Evolutionary conservation across 192 early-diverging fungal genomes (phyloP), one percentile per base, ranked within the genome.

Genomic region (Entomortierella beljakovae): DNA sequence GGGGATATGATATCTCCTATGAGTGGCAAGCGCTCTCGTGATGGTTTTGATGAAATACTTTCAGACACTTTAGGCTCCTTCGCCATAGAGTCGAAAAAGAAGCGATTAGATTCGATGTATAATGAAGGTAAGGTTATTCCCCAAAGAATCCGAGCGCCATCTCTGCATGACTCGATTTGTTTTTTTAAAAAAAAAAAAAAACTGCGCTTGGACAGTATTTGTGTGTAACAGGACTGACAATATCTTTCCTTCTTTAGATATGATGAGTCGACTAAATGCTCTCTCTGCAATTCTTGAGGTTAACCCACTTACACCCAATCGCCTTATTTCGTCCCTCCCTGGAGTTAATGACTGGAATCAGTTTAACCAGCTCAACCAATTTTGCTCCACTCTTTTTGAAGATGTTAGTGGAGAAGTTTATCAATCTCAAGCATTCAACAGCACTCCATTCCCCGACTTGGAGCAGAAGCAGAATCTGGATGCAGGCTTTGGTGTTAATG

Each of bases 391-490:
- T 4, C 57, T 81, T 2, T 73, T 64, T 57, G 69, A 71, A 34
- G 70, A 81, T 60, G 70, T 71, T 35, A 69, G 70, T 73, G 80
- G 80, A 63, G 66, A 81, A 56, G 50, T 72, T 50, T 81, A 64
- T 64, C 61, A 73, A 33, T 61, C 80, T 48, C 64, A 81, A 29
- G 38, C 61, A 4, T 73, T 72, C 33, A 51, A n/a, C n/a, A n/a
- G 55, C 7, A 70, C 75, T n/a, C 40, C 70, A 23, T 79, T 79
- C 62, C 68, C 75, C 13, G 70, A 72, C 42, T 64, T 42, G 28
- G 75, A 79, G 6, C 66, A 79, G 35, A 70, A 70, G 46, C 75
- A 70, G 61, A 70, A 59, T 29, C 75, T 70, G 46, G 57, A 79
- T 52, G 38, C 61, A 49, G 26, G 25, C 20, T 69, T 33, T 57